Base-by-base conservation (phyloP, 768 basidiomycete species). In the Tricholoma terreum region DNA sequence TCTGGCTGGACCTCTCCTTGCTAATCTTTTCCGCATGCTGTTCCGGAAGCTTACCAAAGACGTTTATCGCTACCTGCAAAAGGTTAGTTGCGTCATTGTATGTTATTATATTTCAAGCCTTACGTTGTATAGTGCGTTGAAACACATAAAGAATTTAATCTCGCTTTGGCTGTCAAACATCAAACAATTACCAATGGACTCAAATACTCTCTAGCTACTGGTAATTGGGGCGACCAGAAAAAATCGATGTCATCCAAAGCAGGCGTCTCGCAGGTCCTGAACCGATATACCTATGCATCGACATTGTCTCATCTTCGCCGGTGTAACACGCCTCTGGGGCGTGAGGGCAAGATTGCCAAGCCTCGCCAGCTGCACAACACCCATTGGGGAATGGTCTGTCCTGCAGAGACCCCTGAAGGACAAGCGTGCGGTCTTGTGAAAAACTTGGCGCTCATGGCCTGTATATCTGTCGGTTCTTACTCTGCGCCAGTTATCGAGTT, bases 341-440 rank as follows among this genome's bases (percentile, higher is more conserved):
- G 97, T 58, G 97, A 98, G 71, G 95, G 95, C 56, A 99, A 99
- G 76, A 98, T 98, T 58, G 97, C 97, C 46, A 98, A 98, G 71
- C 97, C 97, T 56, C 97, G 97, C 65, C 97, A 99, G 66, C 78
- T 99, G 55, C 97, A 99, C 73, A 99, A 99, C 67, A 98, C 97
- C 0, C 97, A 99, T 66, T 99, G 97, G 97, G 97, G 97, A 35
- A 98, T 99, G 97, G 97, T 99, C 17, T 99, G 97, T 69, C 97
- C 97, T 42, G 97, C 97, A 36, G 97, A 99, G 73, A 99, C 97
- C 3, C 97, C 97, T 1, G 97, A 99, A 85, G 97, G 97, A 46
- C 97, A 98, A 71, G 97, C 97, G 59, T 99, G 97, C 74, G 97
- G 97, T 74, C 84, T 98, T 43, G 97, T 98, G 74, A 98, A 99